Evolutionary conservation across 371 early-diverging fungal species (phyloP), one percentile per base, ranked within the genome.

Genomic region (Coemansia sp.): DNA sequence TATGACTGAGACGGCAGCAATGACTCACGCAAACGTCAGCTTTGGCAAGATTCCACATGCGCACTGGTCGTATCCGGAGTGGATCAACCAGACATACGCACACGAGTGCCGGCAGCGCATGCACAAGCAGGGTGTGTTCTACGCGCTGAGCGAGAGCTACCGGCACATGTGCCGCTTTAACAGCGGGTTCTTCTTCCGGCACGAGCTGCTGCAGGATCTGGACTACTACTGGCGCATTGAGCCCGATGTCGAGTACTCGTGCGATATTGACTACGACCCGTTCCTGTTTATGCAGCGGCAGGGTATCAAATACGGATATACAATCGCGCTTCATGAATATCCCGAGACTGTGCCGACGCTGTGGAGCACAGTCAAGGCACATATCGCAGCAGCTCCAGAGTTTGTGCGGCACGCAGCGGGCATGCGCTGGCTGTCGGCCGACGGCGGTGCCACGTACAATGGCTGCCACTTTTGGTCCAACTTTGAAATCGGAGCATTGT

Each of bases 391-490:
- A 16, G 55, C 84, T 44, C 85, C 84, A 5, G 72, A 68, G 9
- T 62, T 63, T 28, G 51, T 82, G 21, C 68, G 58, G 6, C 64
- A 78, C 23, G 33, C 18, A 5, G 77, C 82, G 33, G 83, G 83
- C 9, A 48, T 82, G 12, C 62, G 66, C 54, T 81, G 80, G 82
- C 80, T 88, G 54, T 79, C 86, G 65, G 75, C 80, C 20, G 84
- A 87, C 65, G 82, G 78, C 37, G 80, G 85, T 7, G 79, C 73
- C 16, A 81, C 80, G 0, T 90, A 90, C 78, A 90, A 89, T 62
- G 74, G 88, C 52, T 94, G 96, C 74, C 96, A 97, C 72, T 97
- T 96, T 75, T 96, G 98, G 97, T 91, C 93, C 60, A 98, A 97
- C 71, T 97, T 98, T 86, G 97, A 98, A 80, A 94, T 98, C 65